These are phyloP conservation scores for Conticribra guillardii DNA, from an alignment of 108 stramenopile species.

Conservation along the genomic window DNA sequence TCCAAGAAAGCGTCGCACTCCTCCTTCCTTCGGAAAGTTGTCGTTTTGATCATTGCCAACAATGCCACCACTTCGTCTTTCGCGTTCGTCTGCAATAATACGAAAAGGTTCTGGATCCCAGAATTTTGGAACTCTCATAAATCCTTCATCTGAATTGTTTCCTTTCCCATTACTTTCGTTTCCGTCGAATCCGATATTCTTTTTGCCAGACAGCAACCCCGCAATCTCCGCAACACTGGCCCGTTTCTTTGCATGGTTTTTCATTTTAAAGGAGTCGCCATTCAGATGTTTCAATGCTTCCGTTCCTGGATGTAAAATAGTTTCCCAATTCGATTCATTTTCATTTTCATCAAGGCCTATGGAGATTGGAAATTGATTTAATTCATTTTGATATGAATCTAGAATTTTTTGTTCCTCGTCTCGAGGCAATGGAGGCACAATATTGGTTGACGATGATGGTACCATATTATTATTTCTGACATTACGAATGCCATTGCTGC, in stretches of 20 bases:
- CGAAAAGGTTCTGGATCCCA: slow-evolving; percentile 43
- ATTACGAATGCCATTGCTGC: neutral
- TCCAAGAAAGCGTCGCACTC: slow-evolving; percentile 76
- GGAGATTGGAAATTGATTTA: slow-evolving; percentile 39
- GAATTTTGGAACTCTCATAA: slow-evolving; percentile 55
- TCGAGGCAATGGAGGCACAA: neutral
- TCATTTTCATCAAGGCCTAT: slow-evolving; percentile 24
- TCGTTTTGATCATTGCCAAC: neutral
- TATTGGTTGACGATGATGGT: neutral
- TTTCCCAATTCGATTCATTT: slow-evolving; percentile 30
- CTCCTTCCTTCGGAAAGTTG: slow-evolving; percentile 6
- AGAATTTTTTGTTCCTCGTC: slow-evolving; percentile 28
- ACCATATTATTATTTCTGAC: neutral
- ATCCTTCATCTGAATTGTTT: slow-evolving; percentile 11
- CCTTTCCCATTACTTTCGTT: neutral
- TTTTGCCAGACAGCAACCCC: slow-evolving; percentile 15
- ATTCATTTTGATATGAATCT: slow-evolving; percentile 5
- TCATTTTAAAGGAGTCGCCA: slow-evolving; percentile 17
- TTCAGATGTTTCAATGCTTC: slow-evolving; percentile 24
- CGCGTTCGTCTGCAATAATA: slow-evolving; percentile 36
- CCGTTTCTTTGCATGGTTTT: neutral
- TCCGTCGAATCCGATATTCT: slow-evolving; percentile 1
- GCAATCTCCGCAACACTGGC: slow-evolving; percentile 14
- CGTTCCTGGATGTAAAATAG: slow-evolving; percentile 44
- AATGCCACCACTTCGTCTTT: neutral